Base-by-base conservation (phyloP, 768 basidiomycete species). In the Podaxis rugospora region DNA sequence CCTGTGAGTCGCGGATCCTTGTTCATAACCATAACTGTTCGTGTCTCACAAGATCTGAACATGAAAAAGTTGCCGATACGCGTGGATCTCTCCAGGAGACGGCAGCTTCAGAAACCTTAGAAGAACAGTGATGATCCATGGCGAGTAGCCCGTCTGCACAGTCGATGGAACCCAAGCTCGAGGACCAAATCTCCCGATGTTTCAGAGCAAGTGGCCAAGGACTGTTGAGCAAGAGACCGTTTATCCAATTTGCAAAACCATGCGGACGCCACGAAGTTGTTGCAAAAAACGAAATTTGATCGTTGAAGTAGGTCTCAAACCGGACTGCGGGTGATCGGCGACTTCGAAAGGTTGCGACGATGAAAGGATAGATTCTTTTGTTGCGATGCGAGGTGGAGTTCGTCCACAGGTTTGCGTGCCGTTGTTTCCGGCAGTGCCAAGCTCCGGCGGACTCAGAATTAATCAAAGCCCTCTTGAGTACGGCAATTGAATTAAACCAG, bases 401-500 rank as follows among this genome's bases (percentile, higher is more conserved):
- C 14, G 57, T 35, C 35, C n/a, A 58, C 25, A 51, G 57, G n/a
- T 58, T 58, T 58, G 57, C 52, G 37, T 59, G 57, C n/a, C 57
- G 27, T n/a, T 59, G 57, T 59, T 51, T 59, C 46, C 57, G 50
- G 50, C 56, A 32, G 32, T 32, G 32, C 32, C 32, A 51, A 5
- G 44, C 57, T 58, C 47, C 47, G 57, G 57, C 57, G 57, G 57
- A 59, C 50, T 59, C 50, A 39, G 37, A 59, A 59, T 59, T 51
- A 59, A 59, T 59, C 50, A 51, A 59, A 51, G 50, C 52, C 57
- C 50, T 51, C 57, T 50, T 25, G 47, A 27, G 40, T 52, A 42
- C 55, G 32, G 57, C 39, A 32, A 59, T 42, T 59, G 36, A 40
- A 52, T 59, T 51, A 49, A 23, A 11, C 21, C 11, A 49, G 11